Evolutionary conservation across 83 land plant genomes (phyloP).

Genomic region (Larix sibirica): DNA sequence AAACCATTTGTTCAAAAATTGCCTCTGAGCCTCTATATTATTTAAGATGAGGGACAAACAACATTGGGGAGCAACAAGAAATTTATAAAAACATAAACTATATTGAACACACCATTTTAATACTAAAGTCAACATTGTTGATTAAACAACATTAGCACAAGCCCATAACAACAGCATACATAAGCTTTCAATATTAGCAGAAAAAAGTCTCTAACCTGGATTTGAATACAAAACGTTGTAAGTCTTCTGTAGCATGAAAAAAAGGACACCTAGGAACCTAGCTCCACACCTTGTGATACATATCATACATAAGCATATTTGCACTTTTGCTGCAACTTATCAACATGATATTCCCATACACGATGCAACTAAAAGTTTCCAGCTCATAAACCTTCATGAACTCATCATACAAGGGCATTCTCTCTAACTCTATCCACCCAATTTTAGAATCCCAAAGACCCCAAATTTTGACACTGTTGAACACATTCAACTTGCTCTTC

Average conservation of each 20-base stretch:
- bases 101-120: no score
- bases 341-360: conserved; percentile 61
- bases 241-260: not conserved
- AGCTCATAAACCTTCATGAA: conserved; percentile 49
- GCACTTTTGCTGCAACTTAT: conserved; percentile 16
- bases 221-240: conserved; percentile 70
- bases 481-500: conserved; percentile 82
- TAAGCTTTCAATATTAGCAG: not conserved
- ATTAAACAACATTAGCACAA: no score
- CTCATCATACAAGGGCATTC: conserved; percentile 81
- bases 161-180: no score
- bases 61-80: no score
- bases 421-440: conserved; percentile 79
- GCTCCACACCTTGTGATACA: conserved; percentile 55
- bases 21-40: no score
- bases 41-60: no score
- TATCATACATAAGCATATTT: conserved; percentile 51
- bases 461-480: conserved; percentile 80
- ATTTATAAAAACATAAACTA: no score
- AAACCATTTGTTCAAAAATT: no score
- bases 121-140: no score
- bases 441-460: conserved; percentile 49
- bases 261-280: conserved; percentile 79
- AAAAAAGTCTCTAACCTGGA: conserved; percentile 74
- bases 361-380: conserved; percentile 70